These are phyloP conservation scores for Cercophora sp. DNA, from an alignment of 495 filamentous ascomycete species.

Conservation along the genomic window DNA sequence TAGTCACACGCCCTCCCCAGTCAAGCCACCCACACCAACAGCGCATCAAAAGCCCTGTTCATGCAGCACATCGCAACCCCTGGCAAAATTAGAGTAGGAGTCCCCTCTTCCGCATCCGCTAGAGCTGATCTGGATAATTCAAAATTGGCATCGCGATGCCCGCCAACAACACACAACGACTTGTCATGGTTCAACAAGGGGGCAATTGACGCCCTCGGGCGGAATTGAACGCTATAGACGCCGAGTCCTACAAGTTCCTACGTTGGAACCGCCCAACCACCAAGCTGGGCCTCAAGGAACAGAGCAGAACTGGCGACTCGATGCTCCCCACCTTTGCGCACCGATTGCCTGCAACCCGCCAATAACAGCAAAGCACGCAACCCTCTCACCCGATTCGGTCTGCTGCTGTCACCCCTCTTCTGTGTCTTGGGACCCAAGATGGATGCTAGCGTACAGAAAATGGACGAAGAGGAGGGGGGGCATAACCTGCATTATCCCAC, in stretches of 20 bases:
- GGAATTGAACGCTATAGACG: neutral
- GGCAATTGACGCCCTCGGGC: conserved; percentile 8
- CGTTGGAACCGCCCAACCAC: neutral
- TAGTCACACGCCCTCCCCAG: conserved; percentile 10
- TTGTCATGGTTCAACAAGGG: neutral
- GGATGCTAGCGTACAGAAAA: conserved; percentile 13
- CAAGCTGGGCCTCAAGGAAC: too few species aligned
- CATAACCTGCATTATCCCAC: conserved; percentile 1
- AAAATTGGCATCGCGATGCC: neutral
- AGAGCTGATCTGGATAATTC: conserved; percentile 16
- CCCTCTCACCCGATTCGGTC: conserved; percentile 21
- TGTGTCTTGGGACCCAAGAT: conserved; percentile 4
- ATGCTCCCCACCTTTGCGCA: conserved; percentile 10
- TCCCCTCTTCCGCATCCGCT: conserved; percentile 1
- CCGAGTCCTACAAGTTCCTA: neutral
- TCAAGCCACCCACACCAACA: conserved; percentile 7
- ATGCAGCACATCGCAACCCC: conserved; percentile 17
- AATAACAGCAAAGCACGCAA: conserved; percentile 17
- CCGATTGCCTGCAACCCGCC: conserved; percentile 11
- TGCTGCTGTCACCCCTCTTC: conserved; percentile 11
- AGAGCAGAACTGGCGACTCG: neutral
- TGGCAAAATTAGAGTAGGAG: conserved; percentile 9
- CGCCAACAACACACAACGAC: neutral
- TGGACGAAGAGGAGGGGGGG: neutral
- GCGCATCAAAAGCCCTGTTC: conserved; percentile 12